These are phyloP conservation scores for Epithele typhae DNA, from an alignment of 768 basidiomycete genomes.

Conservation along the genomic window DNA sequence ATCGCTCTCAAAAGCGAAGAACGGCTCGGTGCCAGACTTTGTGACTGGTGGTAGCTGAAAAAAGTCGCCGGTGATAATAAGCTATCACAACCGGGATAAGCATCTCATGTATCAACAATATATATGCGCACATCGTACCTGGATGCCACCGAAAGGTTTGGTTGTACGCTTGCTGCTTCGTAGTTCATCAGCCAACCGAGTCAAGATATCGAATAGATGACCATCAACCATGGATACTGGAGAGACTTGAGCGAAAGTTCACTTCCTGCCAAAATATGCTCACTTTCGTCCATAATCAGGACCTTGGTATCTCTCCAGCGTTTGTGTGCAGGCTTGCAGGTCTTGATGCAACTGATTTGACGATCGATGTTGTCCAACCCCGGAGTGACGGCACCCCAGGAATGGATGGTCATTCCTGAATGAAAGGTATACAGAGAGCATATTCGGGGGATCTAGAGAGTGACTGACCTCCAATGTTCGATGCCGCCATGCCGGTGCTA, in stretches of 20 bases:
- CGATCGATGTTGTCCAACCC: conserved; percentile 40
- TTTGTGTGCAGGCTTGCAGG: conserved; percentile 48
- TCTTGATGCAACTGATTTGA: conserved; percentile 46
- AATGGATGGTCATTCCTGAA: conserved; percentile 55
- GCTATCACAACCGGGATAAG: conserved; percentile 23
- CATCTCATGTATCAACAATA: neutral
- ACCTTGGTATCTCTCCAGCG: conserved; percentile 57
- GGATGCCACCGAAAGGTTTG: conserved; percentile 64
- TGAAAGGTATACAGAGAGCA: conserved; percentile 24
- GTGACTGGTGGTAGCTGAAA: conserved; percentile 62
- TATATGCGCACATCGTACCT: conserved; percentile 31
- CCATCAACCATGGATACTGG: conserved; percentile 72
- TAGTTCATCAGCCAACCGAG: conserved; percentile 44
- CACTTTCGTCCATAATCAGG: conserved; percentile 65
- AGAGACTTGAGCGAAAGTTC: neutral
- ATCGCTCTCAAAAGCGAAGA: conserved; percentile 65
- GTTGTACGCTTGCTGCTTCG: conserved; percentile 40
- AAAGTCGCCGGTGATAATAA: conserved; percentile 62
- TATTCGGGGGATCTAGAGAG: neutral
- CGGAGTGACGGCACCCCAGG: conserved; percentile 57
- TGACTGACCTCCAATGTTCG: conserved; percentile 57
- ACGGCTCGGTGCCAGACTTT: conserved; percentile 36
- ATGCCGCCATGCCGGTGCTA: conserved; percentile 62
- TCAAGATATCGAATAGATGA: conserved; percentile 54
- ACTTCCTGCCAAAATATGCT: conserved; percentile 6